Percentiles rank a stretch among this genome's conserved stretches.
phyloP scores from a whole-genome alignment of 164 flowering plant genomes.

The Amborella trichopoda region DNA sequence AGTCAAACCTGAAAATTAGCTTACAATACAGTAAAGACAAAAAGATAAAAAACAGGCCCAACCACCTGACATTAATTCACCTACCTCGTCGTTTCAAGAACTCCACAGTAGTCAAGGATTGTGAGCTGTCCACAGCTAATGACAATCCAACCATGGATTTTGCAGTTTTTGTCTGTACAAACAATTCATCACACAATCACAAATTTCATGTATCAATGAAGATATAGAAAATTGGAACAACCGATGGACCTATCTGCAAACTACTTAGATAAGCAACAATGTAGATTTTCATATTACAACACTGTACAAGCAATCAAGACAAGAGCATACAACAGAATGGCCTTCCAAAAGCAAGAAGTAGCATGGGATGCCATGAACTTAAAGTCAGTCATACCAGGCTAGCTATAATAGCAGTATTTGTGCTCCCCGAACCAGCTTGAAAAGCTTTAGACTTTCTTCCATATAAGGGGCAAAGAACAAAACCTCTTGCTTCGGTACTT shows the following conservation, averaged over 20 bases:
- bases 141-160: constrained; percentile 73
- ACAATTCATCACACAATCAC: background rate
- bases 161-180: constrained; percentile 81
- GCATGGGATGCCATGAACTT: background rate
- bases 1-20: too few relatives aligned
- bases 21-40: too few relatives aligned
- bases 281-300: too few relatives aligned
- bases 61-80: too few relatives aligned
- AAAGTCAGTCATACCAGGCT: constrained; percentile 49
- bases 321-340: too few relatives aligned
- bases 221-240: too few relatives aligned
- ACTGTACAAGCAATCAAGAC: too few relatives aligned
- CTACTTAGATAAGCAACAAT: too few relatives aligned
- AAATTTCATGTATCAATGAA: too few relatives aligned
- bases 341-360: too few relatives aligned
- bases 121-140: constrained; percentile 69
- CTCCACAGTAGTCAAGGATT: constrained; percentile 50
- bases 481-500: constrained; percentile 62
- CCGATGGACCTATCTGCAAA: too few relatives aligned
- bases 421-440: constrained; percentile 76
- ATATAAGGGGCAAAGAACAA: constrained; percentile 88
- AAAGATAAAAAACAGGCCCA: too few relatives aligned
- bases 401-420: constrained; percentile 65
- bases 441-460: constrained; percentile 98
- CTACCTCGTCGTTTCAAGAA: constrained; percentile 73